Percentiles rank a stretch among this genome's conserved stretches.
Conservation (phyloP, 2,329 filamentous ascomycete species). For the Diaporthe caulivora region DNA sequence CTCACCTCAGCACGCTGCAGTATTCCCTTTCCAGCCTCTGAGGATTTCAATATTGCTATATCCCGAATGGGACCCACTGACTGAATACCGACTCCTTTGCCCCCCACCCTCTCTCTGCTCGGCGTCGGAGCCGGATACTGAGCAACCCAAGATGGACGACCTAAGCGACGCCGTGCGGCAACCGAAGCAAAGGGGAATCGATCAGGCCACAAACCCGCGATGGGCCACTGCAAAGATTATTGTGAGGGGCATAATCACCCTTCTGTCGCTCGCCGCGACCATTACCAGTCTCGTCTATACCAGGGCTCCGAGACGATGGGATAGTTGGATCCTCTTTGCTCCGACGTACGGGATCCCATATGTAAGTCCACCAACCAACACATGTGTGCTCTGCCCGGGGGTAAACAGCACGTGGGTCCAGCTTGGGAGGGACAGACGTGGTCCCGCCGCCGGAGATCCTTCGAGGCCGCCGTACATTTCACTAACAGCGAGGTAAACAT, state of each 20-base stretch:
- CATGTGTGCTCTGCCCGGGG: neutral
- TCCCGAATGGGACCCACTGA: slow-evolving; percentile 8
- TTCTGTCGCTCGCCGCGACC: neutral
- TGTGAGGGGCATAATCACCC: neutral
- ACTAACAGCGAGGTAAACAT: neutral
- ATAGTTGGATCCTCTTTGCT: neutral
- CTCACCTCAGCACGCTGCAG: neutral
- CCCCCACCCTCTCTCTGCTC: neutral
- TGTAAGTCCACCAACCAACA: neutral
- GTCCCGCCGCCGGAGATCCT: neutral
- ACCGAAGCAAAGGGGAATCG: neutral
- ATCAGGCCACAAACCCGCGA: slow-evolving; percentile 9
- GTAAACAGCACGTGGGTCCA: neutral
- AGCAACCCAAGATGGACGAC: neutral
- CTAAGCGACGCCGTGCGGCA: neutral
- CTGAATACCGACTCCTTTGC: neutral
- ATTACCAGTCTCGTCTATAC: neutral
- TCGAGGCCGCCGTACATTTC: neutral
- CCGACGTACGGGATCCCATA: slow-evolving; percentile 12
- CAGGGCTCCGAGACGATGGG: neutral
- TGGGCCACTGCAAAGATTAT: slow-evolving; percentile 8
- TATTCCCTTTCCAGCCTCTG: neutral
- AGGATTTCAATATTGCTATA: neutral
- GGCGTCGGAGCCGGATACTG: neutral
- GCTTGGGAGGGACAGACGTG: neutral